phyloP scores from a whole-genome alignment of 2,329 filamentous ascomycete species.

The Fusarium domesticum region DNA sequence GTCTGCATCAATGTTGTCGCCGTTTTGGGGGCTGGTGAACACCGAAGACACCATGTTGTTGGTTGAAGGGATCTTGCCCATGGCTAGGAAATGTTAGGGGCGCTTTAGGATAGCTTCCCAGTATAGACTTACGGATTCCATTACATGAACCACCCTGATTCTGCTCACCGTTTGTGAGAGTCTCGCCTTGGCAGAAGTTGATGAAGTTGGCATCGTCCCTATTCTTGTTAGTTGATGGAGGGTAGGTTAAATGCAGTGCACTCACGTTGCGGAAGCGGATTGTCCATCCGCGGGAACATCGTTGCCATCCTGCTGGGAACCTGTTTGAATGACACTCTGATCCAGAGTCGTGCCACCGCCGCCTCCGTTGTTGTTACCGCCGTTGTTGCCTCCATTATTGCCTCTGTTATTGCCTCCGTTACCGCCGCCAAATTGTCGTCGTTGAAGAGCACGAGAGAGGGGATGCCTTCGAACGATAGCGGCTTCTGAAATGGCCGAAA shows the following conservation, averaged over 20 bases:
- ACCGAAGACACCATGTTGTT: conserved; percentile 57
- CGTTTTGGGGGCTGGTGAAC: conserved; percentile 52
- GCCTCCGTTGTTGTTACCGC: conserved; percentile 25
- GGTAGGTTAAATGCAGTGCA: neutral
- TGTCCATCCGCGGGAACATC: conserved; percentile 45
- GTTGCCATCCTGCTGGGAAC: conserved; percentile 49
- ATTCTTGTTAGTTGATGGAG: conserved; percentile 18
- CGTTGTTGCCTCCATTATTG: conserved; percentile 18
- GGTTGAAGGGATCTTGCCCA: conserved; percentile 58
- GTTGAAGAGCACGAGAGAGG: conserved; percentile 37
- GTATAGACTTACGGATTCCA: conserved; percentile 50
- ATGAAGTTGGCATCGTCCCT: conserved; percentile 61
- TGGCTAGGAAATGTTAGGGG: conserved; percentile 40
- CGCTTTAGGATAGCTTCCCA: conserved; percentile 8
- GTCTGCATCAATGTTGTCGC: conserved; percentile 45
- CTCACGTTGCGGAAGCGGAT: conserved; percentile 52
- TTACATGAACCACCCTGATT: conserved; percentile 60
- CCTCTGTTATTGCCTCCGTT: conserved; percentile 11
- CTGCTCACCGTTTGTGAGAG: conserved; percentile 60
- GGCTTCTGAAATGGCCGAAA: conserved; percentile 45
- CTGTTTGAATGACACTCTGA: conserved; percentile 47
- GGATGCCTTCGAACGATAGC: conserved; percentile 39
- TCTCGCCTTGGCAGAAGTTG: conserved; percentile 57
- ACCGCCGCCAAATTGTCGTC: conserved; percentile 39
- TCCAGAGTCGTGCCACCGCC: conserved; percentile 37